phyloP scores from a whole-genome alignment of 345 rosid genomes.

The Eucalyptus regnans region DNA sequence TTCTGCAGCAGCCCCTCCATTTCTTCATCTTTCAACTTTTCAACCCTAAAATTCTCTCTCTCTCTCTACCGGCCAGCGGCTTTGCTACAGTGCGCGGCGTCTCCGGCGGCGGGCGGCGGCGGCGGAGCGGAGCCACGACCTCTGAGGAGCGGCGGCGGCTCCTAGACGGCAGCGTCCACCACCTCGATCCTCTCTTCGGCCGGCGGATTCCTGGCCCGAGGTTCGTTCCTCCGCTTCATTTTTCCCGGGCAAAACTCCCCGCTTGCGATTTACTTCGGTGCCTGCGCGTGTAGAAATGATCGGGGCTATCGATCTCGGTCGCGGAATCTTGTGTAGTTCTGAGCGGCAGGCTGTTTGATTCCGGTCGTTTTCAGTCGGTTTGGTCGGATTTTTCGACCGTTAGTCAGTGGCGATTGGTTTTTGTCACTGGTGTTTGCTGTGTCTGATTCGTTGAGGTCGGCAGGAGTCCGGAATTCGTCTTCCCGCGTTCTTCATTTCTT shows the following conservation, averaged over 20 bases:
- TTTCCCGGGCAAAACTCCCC: not conserved
- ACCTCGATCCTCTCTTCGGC: not conserved
- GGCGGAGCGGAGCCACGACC: not conserved
- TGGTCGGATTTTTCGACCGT: not conserved
- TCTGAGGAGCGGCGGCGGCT: not conserved
- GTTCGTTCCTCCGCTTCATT: not conserved
- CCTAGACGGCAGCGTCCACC: not conserved
- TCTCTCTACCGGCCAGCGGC: not conserved
- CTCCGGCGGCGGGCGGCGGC: not conserved
- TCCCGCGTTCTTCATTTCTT: not conserved
- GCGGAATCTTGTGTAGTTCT: not conserved
- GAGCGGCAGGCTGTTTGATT: not conserved
- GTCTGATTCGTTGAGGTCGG: not conserved
- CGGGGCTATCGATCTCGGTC: not conserved
- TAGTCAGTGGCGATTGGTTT: not conserved
- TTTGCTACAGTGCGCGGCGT: not conserved
- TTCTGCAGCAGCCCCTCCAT: not conserved
- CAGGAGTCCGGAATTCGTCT: not conserved
- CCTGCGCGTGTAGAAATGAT: not conserved
- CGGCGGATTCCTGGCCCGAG: not conserved
- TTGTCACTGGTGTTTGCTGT: not conserved
- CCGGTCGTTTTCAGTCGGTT: not conserved
- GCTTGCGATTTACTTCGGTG: not conserved
- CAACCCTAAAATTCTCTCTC: not conserved
- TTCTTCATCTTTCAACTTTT: not conserved